Percentiles rank a stretch among this genome's conserved stretches.
Evolutionary conservation across 257 asterid genomes (phyloP).

Genomic region (Agastache rugosa): DNA sequence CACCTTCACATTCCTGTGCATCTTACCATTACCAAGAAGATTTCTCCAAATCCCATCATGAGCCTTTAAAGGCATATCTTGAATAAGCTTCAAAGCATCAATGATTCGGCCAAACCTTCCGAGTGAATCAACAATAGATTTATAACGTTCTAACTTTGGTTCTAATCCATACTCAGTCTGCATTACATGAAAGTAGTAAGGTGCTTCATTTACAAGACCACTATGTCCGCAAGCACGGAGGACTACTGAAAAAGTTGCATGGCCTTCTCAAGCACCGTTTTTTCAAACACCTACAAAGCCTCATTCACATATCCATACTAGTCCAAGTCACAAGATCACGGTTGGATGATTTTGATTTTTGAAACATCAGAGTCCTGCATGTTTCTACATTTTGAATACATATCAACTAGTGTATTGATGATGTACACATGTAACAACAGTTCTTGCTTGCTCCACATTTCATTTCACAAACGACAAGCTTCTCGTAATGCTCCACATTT

Average conservation of each 20-base stretch:
- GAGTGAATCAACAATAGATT: conserved; percentile 81
- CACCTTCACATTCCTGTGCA: conserved; percentile 31
- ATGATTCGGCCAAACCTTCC: conserved; percentile 64
- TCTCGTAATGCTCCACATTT: conserved; percentile 27
- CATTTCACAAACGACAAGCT: conserved; percentile 62
- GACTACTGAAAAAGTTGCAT: conserved; percentile 79
- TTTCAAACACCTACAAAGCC: conserved; percentile 59
- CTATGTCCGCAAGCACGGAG: conserved; percentile 88
- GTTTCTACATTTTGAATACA: too few species aligned
- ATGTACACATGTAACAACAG: conserved; percentile 58
- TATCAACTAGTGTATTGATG: too few species aligned
- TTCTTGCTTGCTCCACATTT: conserved; percentile 60
- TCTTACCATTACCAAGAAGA: conserved; percentile 69
- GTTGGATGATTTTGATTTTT: too few species aligned
- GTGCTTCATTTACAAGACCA: conserved; percentile 69
- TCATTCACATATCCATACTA: conserved; percentile 64
- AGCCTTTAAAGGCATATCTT: too few species aligned
- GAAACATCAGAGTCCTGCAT: too few species aligned
- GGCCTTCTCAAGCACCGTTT: conserved; percentile 62
- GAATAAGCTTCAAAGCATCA: conserved; percentile 63
- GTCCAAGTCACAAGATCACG: conserved; percentile 50
- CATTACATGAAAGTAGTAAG: conserved; percentile 56
- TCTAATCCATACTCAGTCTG: conserved; percentile 52
- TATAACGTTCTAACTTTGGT: conserved; percentile 81
- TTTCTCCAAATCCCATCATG: too few species aligned